Evolutionary conservation across 108 stramenopile species (phyloP).

Genomic region (Skeletonema potamos): DNA sequence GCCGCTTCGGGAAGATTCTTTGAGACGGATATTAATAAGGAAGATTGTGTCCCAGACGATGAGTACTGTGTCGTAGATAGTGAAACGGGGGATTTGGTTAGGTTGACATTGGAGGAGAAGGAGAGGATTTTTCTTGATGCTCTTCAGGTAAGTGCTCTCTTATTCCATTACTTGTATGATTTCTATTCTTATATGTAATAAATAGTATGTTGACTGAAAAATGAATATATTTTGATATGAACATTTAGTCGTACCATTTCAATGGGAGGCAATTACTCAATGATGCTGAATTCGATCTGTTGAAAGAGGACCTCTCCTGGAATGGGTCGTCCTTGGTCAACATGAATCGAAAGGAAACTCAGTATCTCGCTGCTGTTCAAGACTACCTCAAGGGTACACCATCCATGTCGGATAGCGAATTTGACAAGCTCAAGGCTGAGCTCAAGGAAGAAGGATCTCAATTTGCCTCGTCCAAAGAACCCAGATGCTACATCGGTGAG

Average conservation of each 20-base stretch:
- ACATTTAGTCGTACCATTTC: slow-evolving; percentile 77
- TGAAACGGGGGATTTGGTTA: slow-evolving; percentile 62
- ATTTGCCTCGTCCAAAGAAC: slow-evolving; percentile 89
- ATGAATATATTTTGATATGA: neutral
- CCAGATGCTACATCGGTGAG: slow-evolving; percentile 91
- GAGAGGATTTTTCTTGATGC: slow-evolving; percentile 95
- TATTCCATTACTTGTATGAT: neutral
- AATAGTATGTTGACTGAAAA: neutral
- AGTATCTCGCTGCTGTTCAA: slow-evolving; percentile 84
- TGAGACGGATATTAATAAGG: slow-evolving; percentile 57
- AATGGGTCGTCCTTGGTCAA: slow-evolving; percentile 76
- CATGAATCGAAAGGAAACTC: slow-evolving; percentile 88
- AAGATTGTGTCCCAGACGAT: slow-evolving; percentile 79
- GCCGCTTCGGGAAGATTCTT: slow-evolving; percentile 69
- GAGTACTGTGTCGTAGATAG: slow-evolving; percentile 82
- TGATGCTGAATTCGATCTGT: slow-evolving; percentile 90
- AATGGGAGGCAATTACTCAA: slow-evolving; percentile 81
- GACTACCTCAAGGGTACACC: slow-evolving; percentile 88
- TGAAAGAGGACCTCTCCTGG: slow-evolving; percentile 95
- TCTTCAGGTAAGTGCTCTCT: slow-evolving; percentile 64
- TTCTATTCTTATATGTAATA: no score
- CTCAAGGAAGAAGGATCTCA: slow-evolving; percentile 84
- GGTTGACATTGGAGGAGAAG: slow-evolving; percentile 86
- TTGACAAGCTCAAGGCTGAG: slow-evolving; percentile 82
- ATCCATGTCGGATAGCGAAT: slow-evolving; percentile 80